Evolutionary conservation across 345 rosid genomes (phyloP).

Genomic region (Hibiscus syriacus): DNA sequence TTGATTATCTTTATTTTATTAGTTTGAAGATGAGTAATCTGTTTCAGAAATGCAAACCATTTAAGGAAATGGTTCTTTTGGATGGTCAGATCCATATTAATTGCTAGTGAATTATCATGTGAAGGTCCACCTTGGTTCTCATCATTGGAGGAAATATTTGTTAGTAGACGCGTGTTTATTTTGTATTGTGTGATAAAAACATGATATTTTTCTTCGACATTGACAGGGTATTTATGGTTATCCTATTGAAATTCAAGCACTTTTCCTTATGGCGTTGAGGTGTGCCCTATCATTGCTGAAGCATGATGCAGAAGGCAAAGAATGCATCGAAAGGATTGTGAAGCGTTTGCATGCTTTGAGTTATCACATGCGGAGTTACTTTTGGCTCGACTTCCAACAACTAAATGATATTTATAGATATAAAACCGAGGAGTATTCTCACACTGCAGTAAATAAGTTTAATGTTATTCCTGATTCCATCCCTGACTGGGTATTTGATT

Average conservation of each 20-base stretch:
- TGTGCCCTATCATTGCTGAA: not conserved
- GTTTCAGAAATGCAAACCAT: too few relatives aligned
- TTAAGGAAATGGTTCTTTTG: too few relatives aligned
- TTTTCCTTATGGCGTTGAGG: not conserved
- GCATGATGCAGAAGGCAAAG: not conserved
- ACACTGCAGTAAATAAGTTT: not conserved
- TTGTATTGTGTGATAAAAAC: too few relatives aligned
- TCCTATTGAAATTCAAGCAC: not conserved
- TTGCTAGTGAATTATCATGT: too few relatives aligned
- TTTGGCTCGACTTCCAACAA: not conserved
- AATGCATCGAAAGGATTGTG: not conserved
- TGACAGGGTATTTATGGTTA: not conserved
- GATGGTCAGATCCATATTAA: too few relatives aligned
- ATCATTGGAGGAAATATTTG: too few relatives aligned
- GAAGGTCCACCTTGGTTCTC: too few relatives aligned
- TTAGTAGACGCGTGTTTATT: too few relatives aligned
- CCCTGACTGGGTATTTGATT: not conserved
- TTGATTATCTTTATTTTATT: too few relatives aligned
- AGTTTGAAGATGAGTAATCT: too few relatives aligned
- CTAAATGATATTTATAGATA: not conserved
- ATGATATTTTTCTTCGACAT: too few relatives aligned
- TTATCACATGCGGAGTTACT: not conserved
- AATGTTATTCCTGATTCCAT: not conserved
- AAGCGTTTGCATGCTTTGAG: not conserved
- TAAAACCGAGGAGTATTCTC: not conserved